Evolutionary conservation across 1,284 basidiomycete genomes (phyloP).

Genomic region (Trametes hirsuta): DNA sequence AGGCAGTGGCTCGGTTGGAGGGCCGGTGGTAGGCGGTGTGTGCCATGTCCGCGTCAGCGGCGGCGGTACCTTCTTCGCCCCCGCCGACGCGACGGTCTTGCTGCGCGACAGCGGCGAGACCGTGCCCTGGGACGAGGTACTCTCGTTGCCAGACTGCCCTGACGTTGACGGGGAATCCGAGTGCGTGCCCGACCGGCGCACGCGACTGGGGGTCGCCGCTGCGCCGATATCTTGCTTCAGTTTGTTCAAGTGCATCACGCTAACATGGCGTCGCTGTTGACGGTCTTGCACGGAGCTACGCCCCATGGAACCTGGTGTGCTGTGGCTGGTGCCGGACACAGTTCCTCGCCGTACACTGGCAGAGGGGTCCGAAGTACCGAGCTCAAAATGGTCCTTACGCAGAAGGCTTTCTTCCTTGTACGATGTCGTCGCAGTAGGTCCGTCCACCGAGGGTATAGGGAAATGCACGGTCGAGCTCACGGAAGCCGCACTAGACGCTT

Average conservation of each 20-base stretch:
- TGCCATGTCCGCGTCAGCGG: slow-evolving; percentile 27
- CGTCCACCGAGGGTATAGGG: slow-evolving; percentile 9
- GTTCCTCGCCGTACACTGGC: slow-evolving; percentile 15
- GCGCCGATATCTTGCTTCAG: slow-evolving; percentile 17
- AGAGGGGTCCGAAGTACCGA: slow-evolving; percentile 8
- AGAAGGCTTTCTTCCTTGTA: slow-evolving; percentile 22
- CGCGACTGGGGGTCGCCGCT: background rate
- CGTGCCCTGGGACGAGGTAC: slow-evolving; percentile 4
- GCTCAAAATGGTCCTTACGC: slow-evolving; percentile 22
- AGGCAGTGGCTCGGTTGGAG: slow-evolving; percentile 29
- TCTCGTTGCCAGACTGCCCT: slow-evolving; percentile 10
- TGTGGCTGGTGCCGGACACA: slow-evolving; percentile 10
- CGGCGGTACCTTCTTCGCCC: slow-evolving; percentile 18
- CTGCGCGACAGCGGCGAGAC: slow-evolving; percentile 9
- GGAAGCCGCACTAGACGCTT: slow-evolving; percentile 16
- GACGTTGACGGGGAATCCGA: slow-evolving; percentile 11
- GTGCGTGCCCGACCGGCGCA: slow-evolving; percentile 7
- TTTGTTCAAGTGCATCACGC: slow-evolving; percentile 13
- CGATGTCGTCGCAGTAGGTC: slow-evolving; percentile 3
- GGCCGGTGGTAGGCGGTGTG: slow-evolving; percentile 19
- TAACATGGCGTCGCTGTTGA: slow-evolving; percentile 19
- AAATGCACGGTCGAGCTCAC: slow-evolving; percentile 16
- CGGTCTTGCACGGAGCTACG: slow-evolving; percentile 6
- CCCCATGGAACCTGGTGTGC: slow-evolving; percentile 9
- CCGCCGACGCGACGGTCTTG: slow-evolving; percentile 11